Conservation (phyloP, 495 filamentous ascomycete genomes). For the Trypethelium eluteriae region DNA sequence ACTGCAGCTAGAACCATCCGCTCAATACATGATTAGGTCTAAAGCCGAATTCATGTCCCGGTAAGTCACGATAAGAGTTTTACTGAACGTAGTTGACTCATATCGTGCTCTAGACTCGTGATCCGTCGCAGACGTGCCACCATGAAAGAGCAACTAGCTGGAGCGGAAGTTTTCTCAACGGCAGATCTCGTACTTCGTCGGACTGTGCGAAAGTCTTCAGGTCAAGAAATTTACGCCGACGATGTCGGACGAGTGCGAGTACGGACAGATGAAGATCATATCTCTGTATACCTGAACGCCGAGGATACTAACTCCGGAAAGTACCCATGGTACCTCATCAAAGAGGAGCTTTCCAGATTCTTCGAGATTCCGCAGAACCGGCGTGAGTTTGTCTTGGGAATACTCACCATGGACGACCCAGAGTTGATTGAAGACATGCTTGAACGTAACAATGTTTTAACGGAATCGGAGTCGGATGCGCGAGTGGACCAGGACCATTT, state of each 20-base stretch:
- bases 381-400: not conserved
- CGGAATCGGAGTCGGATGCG: not conserved
- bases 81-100: not conserved
- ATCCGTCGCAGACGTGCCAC: not conserved
- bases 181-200: slow-evolving; percentile 7
- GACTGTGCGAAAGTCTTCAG: not conserved
- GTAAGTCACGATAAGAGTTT: not conserved
- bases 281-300: slow-evolving; percentile 1
- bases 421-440: slow-evolving; percentile 13
- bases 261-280: not conserved
- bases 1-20: not conserved
- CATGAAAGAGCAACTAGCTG: not conserved
- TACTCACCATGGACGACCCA: slow-evolving; percentile 5
- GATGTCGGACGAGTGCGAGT: not conserved
- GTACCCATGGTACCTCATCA: not conserved
- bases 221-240: not conserved
- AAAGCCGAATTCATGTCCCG: slow-evolving; percentile 13
- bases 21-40: slow-evolving; percentile 5
- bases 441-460: slow-evolving; percentile 6
- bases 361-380: not conserved
- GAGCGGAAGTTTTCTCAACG: slow-evolving; percentile 5
- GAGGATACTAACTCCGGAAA: not conserved
- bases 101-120: not conserved
- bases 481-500: not conserved
- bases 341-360: slow-evolving; percentile 9